Percentiles rank a stretch among this genome's conserved stretches.
Evolutionary conservation across 176 grass and related monocot genomes (phyloP).

Genomic region (Oryza nivara): DNA sequence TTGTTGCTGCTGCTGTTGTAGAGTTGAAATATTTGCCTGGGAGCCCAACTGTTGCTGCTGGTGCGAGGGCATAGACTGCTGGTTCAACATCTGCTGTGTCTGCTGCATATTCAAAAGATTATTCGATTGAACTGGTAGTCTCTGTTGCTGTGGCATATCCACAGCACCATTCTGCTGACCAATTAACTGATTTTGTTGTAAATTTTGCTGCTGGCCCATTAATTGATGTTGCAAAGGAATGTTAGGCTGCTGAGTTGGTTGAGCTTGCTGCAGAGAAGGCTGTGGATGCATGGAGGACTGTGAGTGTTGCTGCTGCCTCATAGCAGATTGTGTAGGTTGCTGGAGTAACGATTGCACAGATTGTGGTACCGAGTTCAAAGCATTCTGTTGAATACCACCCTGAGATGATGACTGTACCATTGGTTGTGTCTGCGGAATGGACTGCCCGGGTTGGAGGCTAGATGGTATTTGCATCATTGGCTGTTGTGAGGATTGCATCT

Average conservation of each 20-base stretch:
- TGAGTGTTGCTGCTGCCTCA: conserved; percentile 72
- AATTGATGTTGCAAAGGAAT: conserved; percentile 66
- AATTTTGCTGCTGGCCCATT: conserved; percentile 57
- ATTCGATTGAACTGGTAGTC: conserved; percentile 75
- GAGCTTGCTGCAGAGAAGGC: conserved; percentile 67
- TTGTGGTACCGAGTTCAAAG: conserved; percentile 75
- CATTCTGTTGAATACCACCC: conserved; percentile 65
- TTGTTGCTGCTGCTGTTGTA: conserved; percentile 62
- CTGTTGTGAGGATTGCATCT: conserved; percentile 77
- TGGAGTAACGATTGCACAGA: conserved; percentile 74
- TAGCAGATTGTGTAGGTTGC: conserved; percentile 67
- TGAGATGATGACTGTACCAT: conserved; percentile 64
- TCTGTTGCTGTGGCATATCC: conserved; percentile 76
- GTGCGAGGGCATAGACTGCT: conserved; percentile 69
- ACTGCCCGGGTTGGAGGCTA: conserved; percentile 63
- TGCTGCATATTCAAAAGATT: conserved; percentile 81
- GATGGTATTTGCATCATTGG: conserved; percentile 73
- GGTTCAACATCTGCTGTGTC: conserved; percentile 74
- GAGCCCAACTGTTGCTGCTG: conserved; percentile 62
- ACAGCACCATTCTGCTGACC: conserved; percentile 64
- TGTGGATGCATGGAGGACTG: conserved; percentile 74
- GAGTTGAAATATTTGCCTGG: conserved; percentile 64
- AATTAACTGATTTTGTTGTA: conserved; percentile 68
- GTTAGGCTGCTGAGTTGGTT: conserved; percentile 59
- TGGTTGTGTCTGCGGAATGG: conserved; percentile 62